These are phyloP conservation scores for Magnolia changhungtana DNA, from an alignment of 164 flowering plant genomes.

Conservation along the genomic window DNA sequence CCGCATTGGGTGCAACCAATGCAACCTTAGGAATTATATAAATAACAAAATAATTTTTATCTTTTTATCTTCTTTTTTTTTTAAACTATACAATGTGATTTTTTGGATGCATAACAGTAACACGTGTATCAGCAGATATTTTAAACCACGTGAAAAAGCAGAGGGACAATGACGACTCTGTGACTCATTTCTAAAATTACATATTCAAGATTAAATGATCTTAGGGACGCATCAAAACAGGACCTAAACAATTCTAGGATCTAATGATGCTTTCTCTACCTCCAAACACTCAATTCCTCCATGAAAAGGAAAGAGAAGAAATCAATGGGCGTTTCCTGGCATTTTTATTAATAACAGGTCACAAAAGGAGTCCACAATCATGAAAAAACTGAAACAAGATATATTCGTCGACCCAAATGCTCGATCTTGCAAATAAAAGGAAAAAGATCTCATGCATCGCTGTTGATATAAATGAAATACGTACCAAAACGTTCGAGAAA, in stretches of 20 bases:
- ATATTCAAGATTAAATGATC: too few species aligned
- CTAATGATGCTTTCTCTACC: background rate
- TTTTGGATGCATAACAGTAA: too few species aligned
- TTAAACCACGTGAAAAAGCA: background rate
- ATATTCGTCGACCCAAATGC: background rate
- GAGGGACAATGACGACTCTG: background rate
- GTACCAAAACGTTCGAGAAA: background rate
- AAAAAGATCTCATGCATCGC: background rate
- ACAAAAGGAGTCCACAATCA: background rate
- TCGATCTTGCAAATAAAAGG: background rate
- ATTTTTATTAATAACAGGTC: too few species aligned
- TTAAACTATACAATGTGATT: too few species aligned
- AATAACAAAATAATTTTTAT: too few species aligned
- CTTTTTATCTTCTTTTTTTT: too few species aligned
- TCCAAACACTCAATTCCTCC: background rate
- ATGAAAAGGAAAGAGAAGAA: background rate
- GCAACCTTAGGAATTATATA: too few species aligned
- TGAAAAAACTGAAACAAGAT: background rate
- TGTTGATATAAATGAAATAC: background rate
- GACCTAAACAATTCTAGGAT: too few species aligned
- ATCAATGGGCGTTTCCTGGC: background rate
- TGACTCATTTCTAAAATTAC: background rate
- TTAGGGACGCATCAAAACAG: too few species aligned
- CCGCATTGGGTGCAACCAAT: too few species aligned
- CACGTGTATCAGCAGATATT: too few species aligned